A percentile compares a stretch with the other conserved stretches of the same genome.
Conservation (phyloP, 441 rosid species). For the Arabidopsis hybrid region DNA sequence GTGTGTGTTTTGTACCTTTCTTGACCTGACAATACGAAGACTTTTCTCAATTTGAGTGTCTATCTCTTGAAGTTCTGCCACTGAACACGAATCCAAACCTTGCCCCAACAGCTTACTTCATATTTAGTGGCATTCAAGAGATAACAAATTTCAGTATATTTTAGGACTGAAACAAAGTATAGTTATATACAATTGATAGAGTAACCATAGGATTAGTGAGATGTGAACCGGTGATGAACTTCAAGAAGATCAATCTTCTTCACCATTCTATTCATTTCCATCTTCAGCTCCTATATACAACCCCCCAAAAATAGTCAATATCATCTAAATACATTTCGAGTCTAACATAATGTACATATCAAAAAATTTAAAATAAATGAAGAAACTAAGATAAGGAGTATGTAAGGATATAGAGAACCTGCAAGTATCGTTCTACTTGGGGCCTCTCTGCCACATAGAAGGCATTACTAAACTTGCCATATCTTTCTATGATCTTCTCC, state of each 20-base stretch:
- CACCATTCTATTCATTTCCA: constrained; percentile 52
- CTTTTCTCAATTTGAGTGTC: constrained; percentile 61
- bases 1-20: constrained; percentile 57
- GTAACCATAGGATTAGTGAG: not conserved
- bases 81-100: constrained; percentile 50
- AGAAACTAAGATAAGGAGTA: not conserved
- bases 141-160: not conserved
- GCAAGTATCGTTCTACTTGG: constrained; percentile 45
- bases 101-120: constrained; percentile 72
- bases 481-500: constrained; percentile 60
- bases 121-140: constrained; percentile 6
- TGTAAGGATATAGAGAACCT: constrained; percentile 49
- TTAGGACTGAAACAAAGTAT: constrained; percentile 8
- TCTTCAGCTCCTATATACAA: constrained; percentile 49
- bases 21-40: constrained; percentile 59
- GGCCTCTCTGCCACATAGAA: constrained; percentile 23
- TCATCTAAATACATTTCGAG: not conserved
- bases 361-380: not conserved
- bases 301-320: not conserved
- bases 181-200: not conserved
- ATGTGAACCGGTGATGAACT: constrained; percentile 52
- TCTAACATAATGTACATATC: not conserved
- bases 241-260: constrained; percentile 62
- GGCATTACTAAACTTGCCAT: constrained; percentile 44
- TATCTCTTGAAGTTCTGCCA: constrained; percentile 60